These are phyloP conservation scores for Lycium barbarum DNA, from an alignment of 257 asterid genomes.

Conservation along the genomic window DNA sequence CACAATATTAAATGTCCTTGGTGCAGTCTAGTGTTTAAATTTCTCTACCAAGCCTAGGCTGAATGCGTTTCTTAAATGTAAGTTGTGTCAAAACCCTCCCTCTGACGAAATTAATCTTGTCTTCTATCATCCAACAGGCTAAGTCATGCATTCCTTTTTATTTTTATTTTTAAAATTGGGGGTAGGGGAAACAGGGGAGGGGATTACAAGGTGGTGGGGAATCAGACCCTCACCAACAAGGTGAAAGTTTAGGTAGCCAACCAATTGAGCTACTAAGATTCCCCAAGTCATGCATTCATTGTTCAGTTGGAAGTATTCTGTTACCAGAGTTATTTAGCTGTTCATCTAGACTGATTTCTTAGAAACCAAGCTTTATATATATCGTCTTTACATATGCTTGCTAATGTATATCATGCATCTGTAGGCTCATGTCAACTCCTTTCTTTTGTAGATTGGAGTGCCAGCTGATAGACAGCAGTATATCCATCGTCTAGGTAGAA, in stretches of 20 bases:
- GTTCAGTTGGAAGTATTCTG: neutral
- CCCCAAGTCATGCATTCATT: neutral
- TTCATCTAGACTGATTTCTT: conserved; percentile 10
- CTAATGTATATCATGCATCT: conserved; percentile 11
- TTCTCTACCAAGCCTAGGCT: neutral
- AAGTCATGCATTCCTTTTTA: neutral
- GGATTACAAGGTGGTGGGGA: too few relatives aligned
- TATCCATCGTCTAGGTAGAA: conserved; percentile 94
- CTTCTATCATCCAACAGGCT: neutral
- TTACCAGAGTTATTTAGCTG: neutral
- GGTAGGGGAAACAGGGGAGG: too few relatives aligned
- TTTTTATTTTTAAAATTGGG: too few relatives aligned
- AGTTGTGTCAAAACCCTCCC: neutral
- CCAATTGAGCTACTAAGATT: too few relatives aligned
- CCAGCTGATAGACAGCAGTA: conserved; percentile 95
- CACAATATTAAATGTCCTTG: neutral
- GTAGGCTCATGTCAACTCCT: conserved; percentile 18
- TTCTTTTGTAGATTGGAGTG: conserved; percentile 68
- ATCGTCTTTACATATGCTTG: neutral
- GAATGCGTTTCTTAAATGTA: neutral
- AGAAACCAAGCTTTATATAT: neutral
- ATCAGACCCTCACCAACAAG: too few relatives aligned
- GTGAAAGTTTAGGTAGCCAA: too few relatives aligned
- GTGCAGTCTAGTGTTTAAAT: neutral
- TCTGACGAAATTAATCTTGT: neutral